Base-by-base conservation (phyloP, 1,284 basidiomycete genomes). In the Ganoderma sinense region DNA sequence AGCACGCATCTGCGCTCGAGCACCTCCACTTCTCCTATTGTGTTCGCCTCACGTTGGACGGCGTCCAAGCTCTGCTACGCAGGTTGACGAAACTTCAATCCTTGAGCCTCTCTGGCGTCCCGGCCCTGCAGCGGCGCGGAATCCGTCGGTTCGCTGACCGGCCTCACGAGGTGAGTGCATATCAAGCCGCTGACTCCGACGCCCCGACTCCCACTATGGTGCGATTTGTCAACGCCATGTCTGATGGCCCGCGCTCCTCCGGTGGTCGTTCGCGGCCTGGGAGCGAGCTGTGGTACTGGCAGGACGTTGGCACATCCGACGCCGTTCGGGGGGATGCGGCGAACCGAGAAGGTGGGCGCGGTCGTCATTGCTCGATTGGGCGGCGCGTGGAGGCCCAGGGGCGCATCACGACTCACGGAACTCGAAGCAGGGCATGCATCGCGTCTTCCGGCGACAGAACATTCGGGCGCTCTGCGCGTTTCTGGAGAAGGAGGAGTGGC, bases 21-120 rank as follows among this genome's bases (percentile, higher is more conserved):
- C 89, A 96, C 16, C 87, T 98, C 58, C 94, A 98, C 77, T 82
- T 98, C 14, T 95, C 94, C 18, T 96, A 96, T 80, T 98, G 97
- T 83, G 91, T 94, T 72, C 88, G 91, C 66, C 84, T 98, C 69
- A 90, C 92, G 16, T 87, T 97, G 40, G 88, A 91, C 29, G 94
- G 94, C 2, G 84, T 97, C 51, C 93, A 95, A 71, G 86, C 89
- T 69, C 82, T 97, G 16, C 80, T 97, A 69, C 89, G 89, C 73
- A 84, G 87, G 66, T 83, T 94, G 31, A 81, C 83, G 55, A 84
- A 85, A 41, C 83, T 98, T 66, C 91, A 91, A 67, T 92, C 96
- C 77, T 85, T 98, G 62, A 93, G 91, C 69, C 87, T 94, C 64
- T 96, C 95, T 1, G 97, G 96, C 0, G 89, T 98, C 8, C 90